A percentile compares a stretch with the other conserved stretches of the same genome.
Evolutionary conservation across 176 grass and related monocot species (phyloP).

Genomic region (Paspalum notatum): DNA sequence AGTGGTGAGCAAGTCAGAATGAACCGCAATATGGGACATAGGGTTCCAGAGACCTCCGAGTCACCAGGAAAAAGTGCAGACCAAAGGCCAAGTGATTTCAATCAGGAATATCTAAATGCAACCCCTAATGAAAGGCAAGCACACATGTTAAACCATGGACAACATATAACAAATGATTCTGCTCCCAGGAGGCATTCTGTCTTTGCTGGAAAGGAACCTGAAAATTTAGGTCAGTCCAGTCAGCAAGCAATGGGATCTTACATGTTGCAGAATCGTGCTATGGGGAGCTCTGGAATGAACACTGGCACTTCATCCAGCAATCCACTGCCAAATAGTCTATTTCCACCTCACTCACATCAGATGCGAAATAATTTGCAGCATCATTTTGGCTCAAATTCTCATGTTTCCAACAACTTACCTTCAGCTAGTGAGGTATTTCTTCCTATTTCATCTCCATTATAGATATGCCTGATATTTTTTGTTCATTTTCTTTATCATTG

Average conservation of each 20-base stretch:
- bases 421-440: slow-evolving; percentile 69
- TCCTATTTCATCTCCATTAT: slow-evolving; percentile 7
- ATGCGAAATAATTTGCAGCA: slow-evolving; percentile 60
- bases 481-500: slow-evolving; percentile 1
- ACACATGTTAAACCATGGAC: slow-evolving; percentile 44
- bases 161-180: slow-evolving; percentile 45
- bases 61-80: slow-evolving; percentile 59
- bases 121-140: slow-evolving; percentile 45
- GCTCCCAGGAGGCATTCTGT: slow-evolving; percentile 47
- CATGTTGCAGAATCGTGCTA: slow-evolving; percentile 61
- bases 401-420: slow-evolving; percentile 50
- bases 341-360: slow-evolving; percentile 57
- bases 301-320: slow-evolving; percentile 50
- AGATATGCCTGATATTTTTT: slow-evolving; percentile 16
- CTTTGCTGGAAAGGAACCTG: slow-evolving; percentile 48
- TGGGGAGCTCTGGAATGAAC: slow-evolving; percentile 64
- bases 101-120: slow-evolving; percentile 57
- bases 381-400: slow-evolving; percentile 53
- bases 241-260: slow-evolving; percentile 55
- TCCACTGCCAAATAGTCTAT: slow-evolving; percentile 45
- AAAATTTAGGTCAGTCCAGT: slow-evolving; percentile 44
- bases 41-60: slow-evolving; percentile 56
- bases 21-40: slow-evolving; percentile 51
- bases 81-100: slow-evolving; percentile 56
- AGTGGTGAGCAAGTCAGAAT: slow-evolving; percentile 54